These are phyloP conservation scores for Termitomyces sp. DNA, from an alignment of 768 basidiomycete species.

Conservation along the genomic window DNA sequence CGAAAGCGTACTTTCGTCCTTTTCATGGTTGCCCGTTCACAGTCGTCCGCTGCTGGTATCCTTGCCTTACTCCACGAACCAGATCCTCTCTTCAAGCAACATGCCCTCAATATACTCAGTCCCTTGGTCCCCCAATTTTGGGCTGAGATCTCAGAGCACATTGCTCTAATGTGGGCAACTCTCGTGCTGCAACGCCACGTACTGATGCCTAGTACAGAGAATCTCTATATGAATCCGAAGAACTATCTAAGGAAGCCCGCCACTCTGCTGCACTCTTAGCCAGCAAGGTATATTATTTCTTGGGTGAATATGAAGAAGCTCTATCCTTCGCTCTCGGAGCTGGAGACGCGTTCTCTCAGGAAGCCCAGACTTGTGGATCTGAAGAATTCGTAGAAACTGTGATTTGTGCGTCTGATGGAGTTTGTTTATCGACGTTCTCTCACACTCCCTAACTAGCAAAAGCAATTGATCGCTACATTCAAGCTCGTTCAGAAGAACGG, in stretches of 20 bases:
- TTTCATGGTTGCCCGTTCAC: slow-evolving; percentile 62
- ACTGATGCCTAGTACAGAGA: slow-evolving; percentile 51
- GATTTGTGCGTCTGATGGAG: slow-evolving; percentile 60
- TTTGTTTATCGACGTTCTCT: not conserved
- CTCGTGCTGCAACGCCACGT: slow-evolving; percentile 7
- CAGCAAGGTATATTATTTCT: slow-evolving; percentile 98
- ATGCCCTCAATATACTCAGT: slow-evolving; percentile 83
- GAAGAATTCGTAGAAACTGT: slow-evolving; percentile 94
- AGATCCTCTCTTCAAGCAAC: slow-evolving; percentile 80
- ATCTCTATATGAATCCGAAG: slow-evolving; percentile 78
- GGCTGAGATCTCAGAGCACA: slow-evolving; percentile 97
- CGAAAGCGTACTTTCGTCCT: slow-evolving; percentile 14
- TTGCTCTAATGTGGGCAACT: slow-evolving; percentile 73
- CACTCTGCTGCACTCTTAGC: slow-evolving; percentile 85
- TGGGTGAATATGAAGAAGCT: slow-evolving; percentile 94
- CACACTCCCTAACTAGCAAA: slow-evolving; percentile 53
- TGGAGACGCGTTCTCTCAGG: slow-evolving; percentile 77
- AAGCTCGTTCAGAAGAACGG: slow-evolving; percentile 55
- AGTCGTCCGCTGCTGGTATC: slow-evolving; percentile 84
- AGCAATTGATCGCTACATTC: slow-evolving; percentile 92
- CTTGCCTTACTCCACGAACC: slow-evolving; percentile 90
- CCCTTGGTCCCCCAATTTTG: slow-evolving; percentile 90
- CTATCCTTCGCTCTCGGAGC: slow-evolving; percentile 93
- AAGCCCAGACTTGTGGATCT: slow-evolving; percentile 54
- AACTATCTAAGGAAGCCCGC: slow-evolving; percentile 67